These are phyloP conservation scores for Aspergillus brasiliensis DNA, from an alignment of 2,329 filamentous ascomycete genomes.

Conservation along the genomic window DNA sequence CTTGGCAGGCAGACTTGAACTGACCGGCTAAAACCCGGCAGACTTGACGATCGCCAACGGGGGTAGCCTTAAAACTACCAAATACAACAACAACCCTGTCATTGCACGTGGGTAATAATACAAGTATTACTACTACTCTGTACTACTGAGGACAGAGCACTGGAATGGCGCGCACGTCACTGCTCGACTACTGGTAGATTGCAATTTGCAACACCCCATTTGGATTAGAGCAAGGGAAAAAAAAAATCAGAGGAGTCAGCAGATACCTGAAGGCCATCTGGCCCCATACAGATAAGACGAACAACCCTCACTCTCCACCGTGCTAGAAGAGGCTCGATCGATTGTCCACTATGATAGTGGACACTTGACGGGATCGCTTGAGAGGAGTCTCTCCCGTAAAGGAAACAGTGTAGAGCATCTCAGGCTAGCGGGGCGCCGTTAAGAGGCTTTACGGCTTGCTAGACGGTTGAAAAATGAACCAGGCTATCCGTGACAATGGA, in stretches of 20 bases:
- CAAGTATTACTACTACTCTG: neutral
- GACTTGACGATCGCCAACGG: neutral
- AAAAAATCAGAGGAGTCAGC: neutral
- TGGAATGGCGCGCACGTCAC: neutral
- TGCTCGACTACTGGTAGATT: neutral
- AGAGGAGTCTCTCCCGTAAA: neutral
- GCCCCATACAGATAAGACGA: neutral
- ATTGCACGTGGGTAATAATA: neutral
- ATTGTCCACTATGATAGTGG: slow-evolving; percentile 1
- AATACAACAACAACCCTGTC: neutral
- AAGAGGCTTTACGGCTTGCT: neutral
- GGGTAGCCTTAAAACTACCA: neutral
- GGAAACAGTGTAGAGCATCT: neutral
- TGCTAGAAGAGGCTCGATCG: neutral
- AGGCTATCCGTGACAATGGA: neutral
- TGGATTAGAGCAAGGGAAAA: neutral
- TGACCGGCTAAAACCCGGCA: neutral
- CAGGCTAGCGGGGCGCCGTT: neutral
- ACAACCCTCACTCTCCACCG: neutral
- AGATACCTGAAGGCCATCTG: neutral
- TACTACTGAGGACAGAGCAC: neutral
- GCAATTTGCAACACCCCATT: neutral
- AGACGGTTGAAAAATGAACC: neutral
- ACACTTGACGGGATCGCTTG: neutral
- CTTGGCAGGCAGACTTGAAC: slow-evolving; percentile 2